Base-by-base conservation (phyloP, 352 stramenopile species). In the Phytophthora crassamura region DNA sequence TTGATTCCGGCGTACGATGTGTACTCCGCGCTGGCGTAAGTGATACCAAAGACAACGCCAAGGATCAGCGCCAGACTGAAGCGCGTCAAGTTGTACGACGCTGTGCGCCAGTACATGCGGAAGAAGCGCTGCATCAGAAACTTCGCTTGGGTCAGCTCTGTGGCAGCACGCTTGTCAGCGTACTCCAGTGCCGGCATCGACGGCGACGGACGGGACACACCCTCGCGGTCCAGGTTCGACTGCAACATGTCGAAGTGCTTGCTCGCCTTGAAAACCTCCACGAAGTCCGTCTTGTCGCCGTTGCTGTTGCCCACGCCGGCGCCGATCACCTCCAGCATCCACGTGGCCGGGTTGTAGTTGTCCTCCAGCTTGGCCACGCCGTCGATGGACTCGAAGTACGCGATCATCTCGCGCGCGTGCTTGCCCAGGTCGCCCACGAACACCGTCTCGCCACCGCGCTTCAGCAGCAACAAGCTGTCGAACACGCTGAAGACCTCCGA, bases 41-140 rank as follows among this genome's bases (percentile, higher is more conserved):
- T 73, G 11, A 83, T 72, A 12, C 74, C 83, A 16, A 95, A 84
- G 43, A 97, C 67, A 28, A 28, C 22, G 22, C 22, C 22, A 28
- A 28, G 22, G 10, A 90, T 82, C 51, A 95, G 80, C 7, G 86
- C 20, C 28, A 65, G 85, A 14, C 94, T 67, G 15, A 89, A 64
- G 9, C 89, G 74, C 14, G 78, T 53, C 28, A 53, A 8, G 25
- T 53, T 53, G 46, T n/a, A 53, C 5, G 46, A 53, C 16, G 46
- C 46, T n/a, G 74, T 89, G 30, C 89, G 75, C 80, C 80, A 96
- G 62, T 96, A 96, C 46, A 86, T 78, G 55, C 48, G 77, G 36
- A 75, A 72, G 20, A 78, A 78, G 25, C 80, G 69, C 33, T 75
- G 48, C 28, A 81, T 74, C 28, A 91, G 18, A 46, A 71, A 50